phyloP scores from a whole-genome alignment of 441 rosid genomes.

The Metrosideros polymorpha region DNA sequence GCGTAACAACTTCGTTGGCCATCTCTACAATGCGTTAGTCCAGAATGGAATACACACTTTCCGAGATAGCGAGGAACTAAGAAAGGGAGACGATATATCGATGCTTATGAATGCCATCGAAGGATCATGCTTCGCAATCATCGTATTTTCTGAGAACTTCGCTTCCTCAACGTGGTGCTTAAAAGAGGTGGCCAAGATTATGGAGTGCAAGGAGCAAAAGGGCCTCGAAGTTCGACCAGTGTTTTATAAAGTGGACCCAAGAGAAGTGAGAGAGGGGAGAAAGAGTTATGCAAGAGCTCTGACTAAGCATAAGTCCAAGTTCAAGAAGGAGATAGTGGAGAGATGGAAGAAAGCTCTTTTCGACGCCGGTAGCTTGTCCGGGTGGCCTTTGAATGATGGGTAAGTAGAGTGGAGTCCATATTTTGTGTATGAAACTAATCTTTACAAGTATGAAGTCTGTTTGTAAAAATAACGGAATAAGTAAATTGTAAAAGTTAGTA shows the following conservation, averaged over 20 bases:
- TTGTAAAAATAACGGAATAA: too few relatives aligned
- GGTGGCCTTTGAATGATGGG: too few relatives aligned
- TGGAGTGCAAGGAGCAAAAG: not conserved
- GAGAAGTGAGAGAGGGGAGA: not conserved
- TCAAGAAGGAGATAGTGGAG: not conserved
- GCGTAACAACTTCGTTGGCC: not conserved
- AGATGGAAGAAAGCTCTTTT: too few relatives aligned
- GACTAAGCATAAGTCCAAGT: not conserved
- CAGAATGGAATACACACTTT: not conserved
- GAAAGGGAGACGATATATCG: not conserved
- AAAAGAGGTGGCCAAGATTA: not conserved
- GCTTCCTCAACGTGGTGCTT: not conserved
- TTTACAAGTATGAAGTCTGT: not conserved
- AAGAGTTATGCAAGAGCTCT: not conserved
- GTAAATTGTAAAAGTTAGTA: too few relatives aligned
- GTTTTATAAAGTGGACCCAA: not conserved
- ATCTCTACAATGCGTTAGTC: not conserved
- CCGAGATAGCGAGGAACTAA: not conserved
- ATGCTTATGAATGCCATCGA: not conserved
- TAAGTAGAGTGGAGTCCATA: too few relatives aligned
- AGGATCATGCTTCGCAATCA: not conserved
- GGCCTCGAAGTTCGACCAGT: accelerated
- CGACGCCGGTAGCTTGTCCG: too few relatives aligned
- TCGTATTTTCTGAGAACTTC: not conserved
- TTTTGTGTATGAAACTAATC: not conserved